Conservation (phyloP, 805 yeast genomes). For the Tetrapisispora nanseiensis region DNA sequence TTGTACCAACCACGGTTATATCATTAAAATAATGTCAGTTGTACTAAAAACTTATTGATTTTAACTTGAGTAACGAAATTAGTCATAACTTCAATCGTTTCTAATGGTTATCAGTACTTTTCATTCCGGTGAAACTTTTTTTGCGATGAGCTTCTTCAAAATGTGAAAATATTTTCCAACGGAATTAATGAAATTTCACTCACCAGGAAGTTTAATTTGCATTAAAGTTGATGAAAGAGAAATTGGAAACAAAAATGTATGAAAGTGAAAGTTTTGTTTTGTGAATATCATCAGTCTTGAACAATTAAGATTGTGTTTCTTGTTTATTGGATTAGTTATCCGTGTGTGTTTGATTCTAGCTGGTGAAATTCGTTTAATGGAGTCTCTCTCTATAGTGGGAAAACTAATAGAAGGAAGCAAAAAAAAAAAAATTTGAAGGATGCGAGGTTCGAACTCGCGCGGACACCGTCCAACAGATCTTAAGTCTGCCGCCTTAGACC, state of each 20-base stretch:
- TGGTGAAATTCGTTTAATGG: too few species aligned
- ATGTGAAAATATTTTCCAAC: background rate
- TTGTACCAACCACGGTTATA: background rate
- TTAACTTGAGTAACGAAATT: too few species aligned
- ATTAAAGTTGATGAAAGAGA: too few species aligned
- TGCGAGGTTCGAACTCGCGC: slow-evolving; percentile 5
- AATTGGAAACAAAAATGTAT: too few species aligned
- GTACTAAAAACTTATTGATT: background rate
- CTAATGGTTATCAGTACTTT: background rate
- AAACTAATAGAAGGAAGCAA: background rate
- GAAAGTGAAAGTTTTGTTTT: too few species aligned
- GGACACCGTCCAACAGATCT: slow-evolving; percentile 5
- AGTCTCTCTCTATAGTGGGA: background rate
- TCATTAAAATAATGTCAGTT: background rate
- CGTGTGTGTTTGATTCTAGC: background rate
- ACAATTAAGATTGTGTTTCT: background rate
- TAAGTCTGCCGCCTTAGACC: slow-evolving; percentile 5
- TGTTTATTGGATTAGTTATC: background rate
- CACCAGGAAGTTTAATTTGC: too few species aligned
- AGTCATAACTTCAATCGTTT: background rate
- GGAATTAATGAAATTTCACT: background rate
- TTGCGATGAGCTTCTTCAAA: background rate
- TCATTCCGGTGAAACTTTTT: background rate
- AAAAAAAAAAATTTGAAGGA: slow-evolving; percentile 2
- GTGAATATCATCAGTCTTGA: too few species aligned